These are phyloP conservation scores for Rhodofomes roseus DNA, from an alignment of 1,284 basidiomycete species.

Conservation along the genomic window DNA sequence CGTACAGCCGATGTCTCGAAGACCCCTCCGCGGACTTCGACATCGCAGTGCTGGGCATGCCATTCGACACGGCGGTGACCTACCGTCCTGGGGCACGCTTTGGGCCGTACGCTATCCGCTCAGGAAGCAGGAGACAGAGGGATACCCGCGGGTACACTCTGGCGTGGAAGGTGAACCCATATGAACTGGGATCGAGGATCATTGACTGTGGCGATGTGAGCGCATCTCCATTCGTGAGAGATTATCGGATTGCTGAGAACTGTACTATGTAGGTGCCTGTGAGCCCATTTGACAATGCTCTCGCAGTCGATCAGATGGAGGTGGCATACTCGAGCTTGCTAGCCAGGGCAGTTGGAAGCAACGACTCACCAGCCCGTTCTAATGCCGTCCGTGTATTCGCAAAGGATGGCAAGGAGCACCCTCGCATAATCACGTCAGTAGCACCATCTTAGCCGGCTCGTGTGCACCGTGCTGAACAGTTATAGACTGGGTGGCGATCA, in stretches of 20 bases:
- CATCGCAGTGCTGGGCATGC: slow-evolving; percentile 76
- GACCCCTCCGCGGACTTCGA: slow-evolving; percentile 54
- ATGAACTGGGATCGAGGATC: slow-evolving; percentile 50
- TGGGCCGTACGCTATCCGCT: slow-evolving; percentile 78
- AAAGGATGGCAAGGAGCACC: slow-evolving; percentile 55
- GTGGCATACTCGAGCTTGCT: slow-evolving; percentile 72
- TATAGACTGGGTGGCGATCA: slow-evolving; percentile 74
- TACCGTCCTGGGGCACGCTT: slow-evolving; percentile 78
- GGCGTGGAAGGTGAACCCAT: slow-evolving; percentile 69
- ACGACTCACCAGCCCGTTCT: slow-evolving; percentile 9
- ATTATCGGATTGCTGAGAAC: background rate
- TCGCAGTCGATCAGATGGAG: slow-evolving; percentile 78
- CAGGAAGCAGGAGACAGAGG: slow-evolving; percentile 67
- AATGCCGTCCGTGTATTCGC: slow-evolving; percentile 32
- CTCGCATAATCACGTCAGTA: slow-evolving; percentile 60
- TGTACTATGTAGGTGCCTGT: slow-evolving; percentile 66
- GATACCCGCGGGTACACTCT: slow-evolving; percentile 56
- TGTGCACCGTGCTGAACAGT: background rate
- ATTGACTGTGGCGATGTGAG: slow-evolving; percentile 80
- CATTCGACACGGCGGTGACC: slow-evolving; percentile 73
- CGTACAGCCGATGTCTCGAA: slow-evolving; percentile 69
- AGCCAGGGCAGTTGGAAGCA: slow-evolving; percentile 42
- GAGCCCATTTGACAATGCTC: slow-evolving; percentile 67
- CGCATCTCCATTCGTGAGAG: background rate
- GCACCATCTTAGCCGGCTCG: background rate